Conservation (phyloP, 2,329 filamentous ascomycete genomes). For the Claviceps sp. region DNA sequence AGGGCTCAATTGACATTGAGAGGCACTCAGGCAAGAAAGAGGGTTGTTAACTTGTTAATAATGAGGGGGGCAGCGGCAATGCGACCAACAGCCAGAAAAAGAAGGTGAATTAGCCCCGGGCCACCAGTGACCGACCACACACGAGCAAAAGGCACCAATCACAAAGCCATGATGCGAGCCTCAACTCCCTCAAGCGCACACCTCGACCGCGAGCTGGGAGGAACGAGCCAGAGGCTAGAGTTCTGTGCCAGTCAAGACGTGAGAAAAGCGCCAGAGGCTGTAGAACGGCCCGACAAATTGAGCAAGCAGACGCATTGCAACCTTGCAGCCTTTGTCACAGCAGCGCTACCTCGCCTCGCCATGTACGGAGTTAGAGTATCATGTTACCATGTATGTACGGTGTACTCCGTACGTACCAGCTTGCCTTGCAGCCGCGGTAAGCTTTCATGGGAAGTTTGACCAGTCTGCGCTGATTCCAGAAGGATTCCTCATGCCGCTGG, state of each 20-base stretch:
- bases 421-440: neutral
- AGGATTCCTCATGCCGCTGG: constrained; percentile 3
- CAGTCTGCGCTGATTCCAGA: constrained; percentile 4
- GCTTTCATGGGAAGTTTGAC: neutral
- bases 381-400: too few relatives aligned
- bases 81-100: constrained; percentile 7
- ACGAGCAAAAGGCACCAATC: constrained; percentile 6
- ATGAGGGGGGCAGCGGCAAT: constrained; percentile 3
- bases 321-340: neutral
- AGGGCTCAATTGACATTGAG: constrained; percentile 1
- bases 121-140: constrained; percentile 1
- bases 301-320: neutral
- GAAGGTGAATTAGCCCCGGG: constrained; percentile 7
- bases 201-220: neutral
- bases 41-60: too few relatives aligned
- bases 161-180: constrained; percentile 2
- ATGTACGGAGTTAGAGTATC: too few relatives aligned
- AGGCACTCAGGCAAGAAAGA: neutral
- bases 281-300: neutral
- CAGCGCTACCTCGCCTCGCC: neutral
- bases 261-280: neutral
- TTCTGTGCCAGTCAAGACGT: neutral
- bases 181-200: neutral
- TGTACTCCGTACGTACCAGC: neutral
- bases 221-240: neutral